Base-by-base conservation (phyloP, 306 rosid species). In the Trifolium fragiferum region DNA sequence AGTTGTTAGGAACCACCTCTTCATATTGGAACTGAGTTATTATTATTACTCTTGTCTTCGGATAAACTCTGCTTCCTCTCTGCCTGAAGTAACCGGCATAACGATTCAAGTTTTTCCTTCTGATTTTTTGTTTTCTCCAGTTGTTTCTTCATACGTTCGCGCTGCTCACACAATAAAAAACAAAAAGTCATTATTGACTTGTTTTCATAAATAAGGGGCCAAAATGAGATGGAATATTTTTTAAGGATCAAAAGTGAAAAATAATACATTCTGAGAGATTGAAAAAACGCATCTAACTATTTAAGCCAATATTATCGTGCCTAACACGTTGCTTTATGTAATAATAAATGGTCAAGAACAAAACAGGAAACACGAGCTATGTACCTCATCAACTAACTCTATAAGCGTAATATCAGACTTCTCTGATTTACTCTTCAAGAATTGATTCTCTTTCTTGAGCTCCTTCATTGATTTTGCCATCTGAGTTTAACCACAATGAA, bases 381-480 rank as follows among this genome's bases (percentile, higher is more conserved):
- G 49, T 93, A 88, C 98, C 98, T 93, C 98, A 68, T 93, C 90
- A 51, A 82, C 88, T 66, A 93, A 91, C 83, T 87, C 94, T 72
- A 88, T 91, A 46, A 93, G 94, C 13, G 91, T 91, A 66, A 91
- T 37, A 74, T 93, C 98, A 64, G 98, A 85, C 75, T 88, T 89
- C 76, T 93, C 96, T 15, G 90, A 77, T 84, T 93, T 93, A 84
- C 92, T 89, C 91, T 84, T 93, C 96, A 93, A 79, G 85, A 91
- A 91, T 46, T 84, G 81, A 76, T 93, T 93, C 85, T 93, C 98
- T 89, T 91, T 91, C 88, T 87, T 88, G 78, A 91, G 96, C 77
- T 93, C 97, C 90, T 91, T 93, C 86, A 83, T 89, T 74, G 96
- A 93, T 83, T 91, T 93, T 4, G 97, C 82, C 98, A 87, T 93